Base-by-base conservation (phyloP, 2,329 filamentous ascomycete species). In the Colletotrichum somersetense region DNA sequence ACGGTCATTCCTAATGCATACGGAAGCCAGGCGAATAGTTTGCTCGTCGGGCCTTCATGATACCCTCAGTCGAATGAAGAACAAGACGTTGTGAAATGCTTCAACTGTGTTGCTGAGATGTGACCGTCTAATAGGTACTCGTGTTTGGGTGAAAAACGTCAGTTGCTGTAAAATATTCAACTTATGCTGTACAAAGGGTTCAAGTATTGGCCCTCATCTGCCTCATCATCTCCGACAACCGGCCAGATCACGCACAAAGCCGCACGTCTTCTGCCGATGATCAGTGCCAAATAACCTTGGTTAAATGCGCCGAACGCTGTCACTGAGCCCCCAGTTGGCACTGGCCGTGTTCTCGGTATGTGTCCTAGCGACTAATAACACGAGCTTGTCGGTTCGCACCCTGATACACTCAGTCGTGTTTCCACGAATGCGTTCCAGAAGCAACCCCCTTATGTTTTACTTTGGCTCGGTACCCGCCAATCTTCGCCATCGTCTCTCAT, bases 51-150 rank as follows among this genome's bases (percentile, higher is more conserved):
- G 66, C 70, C 44, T 46, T 72, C 59, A 70, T 69, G 66, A 72
- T 69, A 72, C 66, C 70, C 70, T 69, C 53, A 23, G 42, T 62
- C 66, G 69, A 70, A 64, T 53, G 66, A 72, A 65, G 70, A 72
- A 69, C 59, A 61, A 62, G 48, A 64, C 55, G 33, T 61, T 56
- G 18, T n/a, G 38, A 53, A 42, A 64, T 53, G 11, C 50, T 1
- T 42, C 46, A 40, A 42, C 23, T 42, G 33, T 16, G 4, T 14
- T 18, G 3, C 8, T 56, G 4, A 14, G 18, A 16, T 35, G 10
- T 38, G 30, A 35, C 52, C 4, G 30, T 55, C 52, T 8, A 56
- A 6, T 5, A n/a, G 46, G 20, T 3, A 11, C 35, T 8, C 2
- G 7, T 35, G 5, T 35, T n/a, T 5, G 16, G 1, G 11, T n/a